These are phyloP conservation scores for Scheffersomyces quercinus DNA, from an alignment of 1,139 yeast species.

Conservation along the genomic window DNA sequence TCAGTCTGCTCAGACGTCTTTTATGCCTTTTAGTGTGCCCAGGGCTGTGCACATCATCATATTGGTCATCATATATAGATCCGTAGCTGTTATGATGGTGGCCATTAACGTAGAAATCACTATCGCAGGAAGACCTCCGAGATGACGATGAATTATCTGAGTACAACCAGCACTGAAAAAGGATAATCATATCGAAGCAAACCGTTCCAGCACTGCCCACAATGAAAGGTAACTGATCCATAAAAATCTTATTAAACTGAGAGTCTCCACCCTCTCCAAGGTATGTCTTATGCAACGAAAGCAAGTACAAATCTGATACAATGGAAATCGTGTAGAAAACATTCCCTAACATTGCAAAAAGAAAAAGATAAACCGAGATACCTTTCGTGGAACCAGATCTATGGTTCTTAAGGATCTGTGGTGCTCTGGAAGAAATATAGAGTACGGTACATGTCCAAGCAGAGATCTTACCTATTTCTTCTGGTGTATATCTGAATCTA, in stretches of 20 bases:
- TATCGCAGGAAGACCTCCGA: background rate
- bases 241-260: constrained; percentile 15
- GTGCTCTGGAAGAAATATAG: constrained; percentile 83
- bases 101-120: background rate
- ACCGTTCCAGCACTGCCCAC: constrained; percentile 41
- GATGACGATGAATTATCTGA: background rate
- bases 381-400: constrained; percentile 35
- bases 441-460: constrained; percentile 89
- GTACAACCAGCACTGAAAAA: constrained; percentile 36
- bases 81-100: constrained; percentile 4
- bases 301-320: constrained; percentile 26
- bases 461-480: constrained; percentile 47
- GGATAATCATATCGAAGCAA: constrained; percentile 32
- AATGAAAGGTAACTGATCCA: constrained; percentile 36
- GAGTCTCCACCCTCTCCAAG: constrained; percentile 2
- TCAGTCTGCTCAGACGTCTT: background rate
- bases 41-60: background rate
- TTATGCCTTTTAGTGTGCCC: background rate
- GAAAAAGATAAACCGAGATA: constrained; percentile 34
- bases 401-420: constrained; percentile 62
- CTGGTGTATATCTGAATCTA: constrained; percentile 2
- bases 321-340: constrained; percentile 36
- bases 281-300: constrained; percentile 6
- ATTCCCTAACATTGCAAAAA: constrained; percentile 41
- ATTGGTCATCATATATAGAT: background rate